These are phyloP conservation scores for Cercophora sp. DNA, from an alignment of 495 filamentous ascomycete genomes.

Conservation along the genomic window DNA sequence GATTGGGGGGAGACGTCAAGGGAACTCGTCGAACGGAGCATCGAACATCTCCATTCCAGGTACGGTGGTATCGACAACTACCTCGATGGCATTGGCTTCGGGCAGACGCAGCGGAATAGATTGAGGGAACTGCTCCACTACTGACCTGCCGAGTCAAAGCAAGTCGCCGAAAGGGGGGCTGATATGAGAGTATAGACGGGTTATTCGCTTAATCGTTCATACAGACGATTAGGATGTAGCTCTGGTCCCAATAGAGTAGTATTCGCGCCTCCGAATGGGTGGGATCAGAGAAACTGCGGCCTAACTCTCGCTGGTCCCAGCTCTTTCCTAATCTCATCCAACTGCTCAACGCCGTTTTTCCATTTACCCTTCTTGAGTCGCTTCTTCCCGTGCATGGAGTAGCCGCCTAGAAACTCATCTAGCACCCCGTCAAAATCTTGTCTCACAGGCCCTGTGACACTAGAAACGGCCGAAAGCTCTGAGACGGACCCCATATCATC, in stretches of 20 bases:
- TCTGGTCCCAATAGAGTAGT: neutral
- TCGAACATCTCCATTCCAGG: constrained; percentile 44
- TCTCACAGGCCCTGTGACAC: constrained; percentile 53
- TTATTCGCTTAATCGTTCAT: neutral
- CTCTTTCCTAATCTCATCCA: constrained; percentile 83
- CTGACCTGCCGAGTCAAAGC: constrained; percentile 1
- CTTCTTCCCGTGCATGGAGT: constrained; percentile 74
- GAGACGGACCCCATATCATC: constrained; percentile 52
- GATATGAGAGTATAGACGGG: no score
- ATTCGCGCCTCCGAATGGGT: neutral
- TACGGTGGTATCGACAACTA: constrained; percentile 64
- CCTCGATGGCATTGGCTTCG: constrained; percentile 56
- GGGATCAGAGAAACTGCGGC: constrained; percentile 3
- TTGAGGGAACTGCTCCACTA: constrained; percentile 18
- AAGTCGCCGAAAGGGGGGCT: no score
- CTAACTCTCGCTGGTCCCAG: constrained; percentile 64
- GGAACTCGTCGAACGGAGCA: constrained; percentile 51
- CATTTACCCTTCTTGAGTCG: constrained; percentile 78
- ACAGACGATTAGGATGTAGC: no score
- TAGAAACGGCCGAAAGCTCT: constrained; percentile 45
- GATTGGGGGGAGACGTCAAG: constrained; percentile 62
- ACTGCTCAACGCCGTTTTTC: constrained; percentile 75
- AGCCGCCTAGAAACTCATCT: constrained; percentile 85
- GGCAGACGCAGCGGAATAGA: constrained; percentile 23
- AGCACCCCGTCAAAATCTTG: constrained; percentile 82